Conservation (phyloP, 2,329 filamentous ascomycete species). For the Aspergillus candidus region DNA sequence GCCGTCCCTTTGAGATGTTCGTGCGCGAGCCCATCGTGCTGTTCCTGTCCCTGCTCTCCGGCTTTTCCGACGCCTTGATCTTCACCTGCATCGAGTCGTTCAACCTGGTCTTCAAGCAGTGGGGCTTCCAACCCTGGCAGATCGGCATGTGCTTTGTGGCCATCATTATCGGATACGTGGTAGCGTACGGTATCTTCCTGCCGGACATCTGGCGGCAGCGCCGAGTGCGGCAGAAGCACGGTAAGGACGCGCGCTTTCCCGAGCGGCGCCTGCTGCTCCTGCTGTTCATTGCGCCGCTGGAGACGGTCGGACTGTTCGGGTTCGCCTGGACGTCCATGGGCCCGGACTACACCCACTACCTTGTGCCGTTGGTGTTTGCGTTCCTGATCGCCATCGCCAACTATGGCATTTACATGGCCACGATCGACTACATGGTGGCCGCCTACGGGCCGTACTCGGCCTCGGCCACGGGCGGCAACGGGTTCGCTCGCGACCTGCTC, state of each 20-base stretch:
- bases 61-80: conserved; percentile 68
- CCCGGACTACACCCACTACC: conserved; percentile 60
- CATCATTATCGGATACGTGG: conserved; percentile 49
- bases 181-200: conserved; percentile 50
- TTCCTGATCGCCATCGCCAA: conserved; percentile 67
- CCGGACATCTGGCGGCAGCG: conserved; percentile 42
- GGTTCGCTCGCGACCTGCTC: conserved; percentile 66
- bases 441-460: conserved; percentile 68
- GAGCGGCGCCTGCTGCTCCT: conserved; percentile 63
- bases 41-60: conserved; percentile 62
- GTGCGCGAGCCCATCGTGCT: conserved; percentile 68
- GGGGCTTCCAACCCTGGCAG: conserved; percentile 15
- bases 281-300: conserved; percentile 54
- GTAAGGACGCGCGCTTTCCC: conserved; percentile 49
- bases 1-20: conserved; percentile 66
- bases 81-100: conserved; percentile 74
- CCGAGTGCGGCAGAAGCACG: conserved; percentile 35
- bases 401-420: conserved; percentile 68
- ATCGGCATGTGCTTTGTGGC: conserved; percentile 21
- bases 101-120: conserved; percentile 46
- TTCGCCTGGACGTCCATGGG: conserved; percentile 65
- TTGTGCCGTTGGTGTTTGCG: conserved; percentile 60
- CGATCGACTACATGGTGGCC: conserved; percentile 71
- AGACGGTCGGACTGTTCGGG: conserved; percentile 62
- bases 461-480: conserved; percentile 70